phyloP scores from a whole-genome alignment of 805 yeast species.

The Yarrowia hollandica region DNA sequence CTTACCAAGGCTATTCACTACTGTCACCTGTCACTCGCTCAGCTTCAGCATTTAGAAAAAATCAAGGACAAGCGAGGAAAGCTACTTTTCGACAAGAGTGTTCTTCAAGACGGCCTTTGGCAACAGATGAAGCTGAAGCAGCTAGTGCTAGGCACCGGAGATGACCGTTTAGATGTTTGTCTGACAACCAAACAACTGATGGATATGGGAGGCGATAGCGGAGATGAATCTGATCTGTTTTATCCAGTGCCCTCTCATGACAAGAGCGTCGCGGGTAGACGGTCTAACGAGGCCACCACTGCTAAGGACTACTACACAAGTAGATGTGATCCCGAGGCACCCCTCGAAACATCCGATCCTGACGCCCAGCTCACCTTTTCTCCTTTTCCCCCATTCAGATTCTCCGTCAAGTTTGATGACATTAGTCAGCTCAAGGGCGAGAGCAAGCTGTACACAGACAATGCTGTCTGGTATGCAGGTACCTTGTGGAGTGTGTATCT shows the following conservation, averaged over 20 bases:
- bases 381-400: conserved; percentile 54
- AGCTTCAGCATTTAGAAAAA: conserved; percentile 48
- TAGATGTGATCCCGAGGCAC: conserved; percentile 1
- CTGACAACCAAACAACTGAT: not conserved
- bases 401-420: conserved; percentile 53
- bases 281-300: not conserved
- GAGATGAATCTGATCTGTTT: not conserved
- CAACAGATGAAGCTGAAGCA: conserved; percentile 45
- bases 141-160: not conserved
- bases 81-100: conserved; percentile 45
- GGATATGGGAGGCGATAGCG: not conserved
- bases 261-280: conserved; percentile 25
- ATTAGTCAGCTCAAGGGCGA: conserved; percentile 49
- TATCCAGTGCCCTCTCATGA: conserved; percentile 19
- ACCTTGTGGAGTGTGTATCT: conserved; percentile 59
- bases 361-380: conserved; percentile 36
- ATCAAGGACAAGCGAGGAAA: conserved; percentile 43
- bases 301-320: conserved; percentile 8
- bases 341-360: conserved; percentile 10
- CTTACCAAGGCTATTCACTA: conserved; percentile 49
- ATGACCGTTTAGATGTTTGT: conserved; percentile 13
- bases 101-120: conserved; percentile 54
- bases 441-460: conserved; percentile 52
- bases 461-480: conserved; percentile 58
- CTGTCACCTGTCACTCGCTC: conserved; percentile 53